Evolutionary conservation across 2,329 filamentous ascomycete species (phyloP).

Genomic region (Colletotrichum lentis): DNA sequence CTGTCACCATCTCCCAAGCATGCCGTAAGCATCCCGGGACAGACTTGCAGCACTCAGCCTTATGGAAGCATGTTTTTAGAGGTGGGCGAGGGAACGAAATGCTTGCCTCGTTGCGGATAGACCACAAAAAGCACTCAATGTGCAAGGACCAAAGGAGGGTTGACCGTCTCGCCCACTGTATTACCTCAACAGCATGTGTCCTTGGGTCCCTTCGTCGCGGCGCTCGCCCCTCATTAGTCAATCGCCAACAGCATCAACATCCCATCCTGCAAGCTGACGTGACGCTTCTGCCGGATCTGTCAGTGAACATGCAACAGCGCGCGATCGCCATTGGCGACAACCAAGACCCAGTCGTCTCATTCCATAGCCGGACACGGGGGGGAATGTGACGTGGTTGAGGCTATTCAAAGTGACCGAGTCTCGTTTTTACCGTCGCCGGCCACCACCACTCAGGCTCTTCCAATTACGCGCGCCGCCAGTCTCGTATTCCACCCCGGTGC

Average conservation of each 20-base stretch:
- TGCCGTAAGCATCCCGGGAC: slow-evolving; percentile 25
- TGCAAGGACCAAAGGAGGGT: not conserved
- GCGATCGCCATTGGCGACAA: slow-evolving; percentile 6
- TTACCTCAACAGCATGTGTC: not conserved
- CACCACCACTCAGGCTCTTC: slow-evolving; percentile 12
- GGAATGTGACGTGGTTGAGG: slow-evolving; percentile 29
- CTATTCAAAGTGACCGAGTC: slow-evolving; percentile 21
- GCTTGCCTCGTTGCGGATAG: not conserved
- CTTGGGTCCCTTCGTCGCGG: not conserved
- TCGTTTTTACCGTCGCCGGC: slow-evolving; percentile 19
- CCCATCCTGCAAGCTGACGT: slow-evolving; percentile 4
- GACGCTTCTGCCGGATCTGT: slow-evolving; percentile 10
- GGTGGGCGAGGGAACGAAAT: not conserved
- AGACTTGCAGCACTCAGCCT: slow-evolving; percentile 27
- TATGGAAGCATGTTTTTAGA: slow-evolving; percentile 9
- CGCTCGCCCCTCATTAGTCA: slow-evolving; percentile 1
- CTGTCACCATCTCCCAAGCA: slow-evolving; percentile 9
- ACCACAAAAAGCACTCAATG: not conserved
- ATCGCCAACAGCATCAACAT: not conserved
- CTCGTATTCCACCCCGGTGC: slow-evolving; percentile 30
- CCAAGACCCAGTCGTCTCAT: slow-evolving; percentile 21
- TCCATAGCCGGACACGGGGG: slow-evolving; percentile 18
- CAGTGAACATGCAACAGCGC: slow-evolving; percentile 7
- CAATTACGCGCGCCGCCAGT: slow-evolving; percentile 12
- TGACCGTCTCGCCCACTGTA: not conserved